Evolutionary conservation across 495 filamentous ascomycete species (phyloP), one percentile per base, ranked within the genome.

Genomic region (Aspergillus saccharolyticus): DNA sequence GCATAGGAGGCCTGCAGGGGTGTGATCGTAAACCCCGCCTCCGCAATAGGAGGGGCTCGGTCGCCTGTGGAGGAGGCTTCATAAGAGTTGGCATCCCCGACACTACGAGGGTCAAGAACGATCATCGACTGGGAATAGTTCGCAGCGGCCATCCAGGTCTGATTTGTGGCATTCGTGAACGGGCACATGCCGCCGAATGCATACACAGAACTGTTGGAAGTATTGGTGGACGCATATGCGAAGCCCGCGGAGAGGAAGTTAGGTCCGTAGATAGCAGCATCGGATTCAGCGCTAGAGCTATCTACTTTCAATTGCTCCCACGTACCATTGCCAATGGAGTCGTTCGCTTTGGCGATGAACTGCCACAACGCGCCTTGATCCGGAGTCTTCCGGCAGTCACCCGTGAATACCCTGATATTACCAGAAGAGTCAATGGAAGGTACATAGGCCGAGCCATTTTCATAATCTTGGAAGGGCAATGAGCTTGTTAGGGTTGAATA

Each of bases 101-200:
- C 47, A 0, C 61, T 58, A 3, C 55, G 48, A 8, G 73, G 67
- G 6, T 74, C 62, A 3, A 87, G 70, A 5, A 80, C 67, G 3
- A 91, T 65, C 87, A 93, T 89, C 10, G 74, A 71, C 64, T 89
- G 90, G 4, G 89, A 90, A 68, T 96, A 96, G 42, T 81, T 79
- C 0, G 89, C 89, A 0, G 78, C 65, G 15, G 81, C 78, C 42
- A 87, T 79, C 81, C 86, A 86, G 17, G 74, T 66, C 4, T 61
- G 58, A 12, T 75, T 74, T 6, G 68, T 64, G 3, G 73, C 63
- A 33, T 73, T 74, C 14, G 71, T 57, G 21, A 70, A 77, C 0
- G 90, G 89, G 64, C 91, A 96, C 91, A 96, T 94, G 49, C 91
- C 91, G 39, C 89, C 91, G 74, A 94, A 96, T 50, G 86, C 66